Conservation (phyloP, 2,329 filamentous ascomycete genomes). For the Colletotrichum sp. region DNA sequence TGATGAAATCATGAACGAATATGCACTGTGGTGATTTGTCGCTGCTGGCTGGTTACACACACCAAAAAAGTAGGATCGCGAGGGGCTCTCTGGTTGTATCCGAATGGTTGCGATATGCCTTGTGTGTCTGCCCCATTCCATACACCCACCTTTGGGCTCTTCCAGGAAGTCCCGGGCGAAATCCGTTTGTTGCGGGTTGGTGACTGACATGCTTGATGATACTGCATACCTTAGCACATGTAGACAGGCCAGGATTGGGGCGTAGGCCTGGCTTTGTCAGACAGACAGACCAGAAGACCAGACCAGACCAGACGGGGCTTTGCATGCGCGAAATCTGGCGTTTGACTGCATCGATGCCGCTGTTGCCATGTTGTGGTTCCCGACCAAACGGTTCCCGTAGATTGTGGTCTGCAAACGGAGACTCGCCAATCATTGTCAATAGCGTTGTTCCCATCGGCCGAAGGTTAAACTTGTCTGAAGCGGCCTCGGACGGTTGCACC, state of each 20-base stretch:
- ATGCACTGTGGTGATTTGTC: background rate
- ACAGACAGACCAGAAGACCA: background rate
- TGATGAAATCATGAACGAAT: background rate
- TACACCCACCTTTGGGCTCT: background rate
- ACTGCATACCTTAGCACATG: background rate
- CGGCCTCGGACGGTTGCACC: conserved; percentile 18
- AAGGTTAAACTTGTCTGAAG: conserved; percentile 20
- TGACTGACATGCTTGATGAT: background rate
- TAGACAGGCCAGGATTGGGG: background rate
- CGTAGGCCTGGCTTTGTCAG: conserved; percentile 6
- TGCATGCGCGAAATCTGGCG: conserved; percentile 28
- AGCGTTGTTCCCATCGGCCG: conserved; percentile 18
- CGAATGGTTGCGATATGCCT: background rate
- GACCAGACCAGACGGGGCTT: conserved; percentile 2
- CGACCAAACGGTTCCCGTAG: conserved; percentile 20
- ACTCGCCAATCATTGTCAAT: conserved; percentile 20
- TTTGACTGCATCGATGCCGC: conserved; percentile 28
- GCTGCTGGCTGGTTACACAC: background rate
- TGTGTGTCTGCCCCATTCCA: background rate
- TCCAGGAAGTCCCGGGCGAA: background rate
- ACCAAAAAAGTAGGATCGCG: background rate
- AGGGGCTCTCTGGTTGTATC: background rate
- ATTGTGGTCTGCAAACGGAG: conserved; percentile 23
- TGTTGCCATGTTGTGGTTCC: conserved; percentile 25
- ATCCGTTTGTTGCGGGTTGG: background rate